Evolutionary conservation across 805 yeast genomes (phyloP).

Genomic region (Cyberlindnera japonica): DNA sequence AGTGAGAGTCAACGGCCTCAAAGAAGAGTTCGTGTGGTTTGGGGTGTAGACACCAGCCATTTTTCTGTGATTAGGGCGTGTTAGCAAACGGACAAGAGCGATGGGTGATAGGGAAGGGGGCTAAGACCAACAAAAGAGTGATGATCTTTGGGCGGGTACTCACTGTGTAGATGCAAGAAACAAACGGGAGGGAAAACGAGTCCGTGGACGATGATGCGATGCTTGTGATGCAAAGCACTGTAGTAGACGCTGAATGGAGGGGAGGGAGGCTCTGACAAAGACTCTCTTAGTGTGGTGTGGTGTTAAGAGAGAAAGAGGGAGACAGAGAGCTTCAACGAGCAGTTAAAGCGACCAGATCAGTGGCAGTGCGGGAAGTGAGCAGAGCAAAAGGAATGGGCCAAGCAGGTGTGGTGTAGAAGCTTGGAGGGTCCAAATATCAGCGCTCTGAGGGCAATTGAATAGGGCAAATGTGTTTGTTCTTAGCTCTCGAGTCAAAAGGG

Average conservation of each 20-base stretch:
- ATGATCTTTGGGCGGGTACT: not conserved
- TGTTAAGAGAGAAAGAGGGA: no score
- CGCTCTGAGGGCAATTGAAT: slow-evolving; percentile 7
- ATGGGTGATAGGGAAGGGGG: not conserved
- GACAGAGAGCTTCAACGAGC: not conserved
- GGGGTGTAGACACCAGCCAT: slow-evolving; percentile 30
- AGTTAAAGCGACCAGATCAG: slow-evolving; percentile 1
- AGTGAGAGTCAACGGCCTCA: slow-evolving; percentile 77
- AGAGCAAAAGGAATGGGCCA: not conserved
- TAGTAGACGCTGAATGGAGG: not conserved
- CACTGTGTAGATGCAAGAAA: slow-evolving; percentile 2
- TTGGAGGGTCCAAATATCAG: not conserved
- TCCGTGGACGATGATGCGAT: not conserved
- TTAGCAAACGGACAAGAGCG: not conserved
- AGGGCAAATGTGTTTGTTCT: not conserved
- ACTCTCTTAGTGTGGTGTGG: slow-evolving; percentile 3
- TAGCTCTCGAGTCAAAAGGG: slow-evolving; percentile 4
- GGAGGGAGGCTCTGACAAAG: not conserved
- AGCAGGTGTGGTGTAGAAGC: slow-evolving; percentile 4
- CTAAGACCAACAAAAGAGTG: not conserved
- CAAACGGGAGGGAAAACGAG: not conserved
- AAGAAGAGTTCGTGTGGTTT: slow-evolving; percentile 33
- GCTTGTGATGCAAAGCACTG: not conserved
- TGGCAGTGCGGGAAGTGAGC: not conserved
- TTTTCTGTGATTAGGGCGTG: not conserved